Percentiles rank a stretch among this genome's conserved stretches.
phyloP scores from a whole-genome alignment of 495 filamentous ascomycete genomes.

The Talaromyces thailandensis region DNA sequence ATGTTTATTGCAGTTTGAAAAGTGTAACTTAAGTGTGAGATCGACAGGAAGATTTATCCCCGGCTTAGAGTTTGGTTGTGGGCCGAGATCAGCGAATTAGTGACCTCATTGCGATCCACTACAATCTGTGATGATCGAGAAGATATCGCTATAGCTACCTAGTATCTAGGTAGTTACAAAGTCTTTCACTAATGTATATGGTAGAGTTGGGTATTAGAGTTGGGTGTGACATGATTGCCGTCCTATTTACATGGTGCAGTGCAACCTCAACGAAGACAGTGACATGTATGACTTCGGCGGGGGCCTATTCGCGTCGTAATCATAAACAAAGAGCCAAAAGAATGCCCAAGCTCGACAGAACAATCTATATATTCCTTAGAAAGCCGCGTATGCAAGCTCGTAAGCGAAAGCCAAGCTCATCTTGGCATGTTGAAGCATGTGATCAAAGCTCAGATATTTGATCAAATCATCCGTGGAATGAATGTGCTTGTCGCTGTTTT shows the following conservation, averaged over 20 bases:
- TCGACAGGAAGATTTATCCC: slow-evolving; percentile 3
- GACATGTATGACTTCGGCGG: neutral
- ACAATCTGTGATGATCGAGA: neutral
- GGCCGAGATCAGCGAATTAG: neutral
- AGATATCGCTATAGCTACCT: too few relatives aligned
- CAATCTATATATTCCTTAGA: neutral
- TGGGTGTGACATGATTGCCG: neutral
- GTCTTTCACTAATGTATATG: neutral
- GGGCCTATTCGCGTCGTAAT: neutral
- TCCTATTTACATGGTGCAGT: neutral
- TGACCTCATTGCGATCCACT: neutral
- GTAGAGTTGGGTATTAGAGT: neutral
- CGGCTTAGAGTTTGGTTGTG: neutral
- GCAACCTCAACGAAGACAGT: neutral
- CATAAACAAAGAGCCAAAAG: neutral
- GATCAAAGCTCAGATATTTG: slow-evolving; percentile 83
- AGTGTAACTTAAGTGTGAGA: neutral
- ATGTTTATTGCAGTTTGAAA: neutral
- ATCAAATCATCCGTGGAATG: slow-evolving; percentile 85
- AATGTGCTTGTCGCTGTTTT: slow-evolving; percentile 78
- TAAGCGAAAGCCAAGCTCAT: slow-evolving; percentile 85
- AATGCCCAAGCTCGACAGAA: neutral
- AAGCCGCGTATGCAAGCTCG: slow-evolving; percentile 55
- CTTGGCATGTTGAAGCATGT: slow-evolving; percentile 96
- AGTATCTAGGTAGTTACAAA: too few relatives aligned